Evolutionary conservation across 2,329 filamentous ascomycete genomes (phyloP), one percentile per base, ranked within the genome.

Genomic region (Pseudogymnoascus sp.): DNA sequence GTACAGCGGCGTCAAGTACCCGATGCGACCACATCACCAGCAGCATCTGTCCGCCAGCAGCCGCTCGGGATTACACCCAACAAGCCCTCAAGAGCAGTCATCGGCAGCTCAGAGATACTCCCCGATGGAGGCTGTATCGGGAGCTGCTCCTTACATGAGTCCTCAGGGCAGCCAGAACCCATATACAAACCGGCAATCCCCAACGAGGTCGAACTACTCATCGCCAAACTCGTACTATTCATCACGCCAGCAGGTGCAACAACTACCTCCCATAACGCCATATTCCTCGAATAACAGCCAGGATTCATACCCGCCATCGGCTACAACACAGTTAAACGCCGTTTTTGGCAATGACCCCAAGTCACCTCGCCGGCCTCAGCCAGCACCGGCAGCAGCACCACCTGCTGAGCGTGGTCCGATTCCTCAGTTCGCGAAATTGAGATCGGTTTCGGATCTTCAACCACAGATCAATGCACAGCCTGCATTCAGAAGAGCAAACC

Each of bases 61-160:
- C 66, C 74, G 77, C 64, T 66, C 77, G 41, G 68, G 85, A 63
- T 90, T 84, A 64, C 84, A 91, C 68, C 88, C 93, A 73, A 89
- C 88, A 67, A 76, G 86, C 54, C 78, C 87, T 58, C 86, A 86
- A 66, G 86, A 93, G 70, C 86, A 89, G 63, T 94, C 91, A 43
- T 82, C 90, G 58, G 90, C 91, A 62, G 90, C 92, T 63, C 90
- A 95, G 74, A 86, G 92, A 72, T 97, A 97, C 76, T 97, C 93
- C 54, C 94, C 93, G 65, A 97, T 97, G 92, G 93, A 96, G 73
- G 84, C 86, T 14, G 79, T 95, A 64, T 91, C 92, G 63, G 90
- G 92, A 39, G 85, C 87, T 35, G 88, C 89, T 61, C 86, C 91
- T 35, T 95, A 95, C 76, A 82, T 84, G 76, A 89, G 79, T 73